These are phyloP conservation scores for Setaria viridis DNA, from an alignment of 202 grass and related monocot species.

Conservation along the genomic window DNA sequence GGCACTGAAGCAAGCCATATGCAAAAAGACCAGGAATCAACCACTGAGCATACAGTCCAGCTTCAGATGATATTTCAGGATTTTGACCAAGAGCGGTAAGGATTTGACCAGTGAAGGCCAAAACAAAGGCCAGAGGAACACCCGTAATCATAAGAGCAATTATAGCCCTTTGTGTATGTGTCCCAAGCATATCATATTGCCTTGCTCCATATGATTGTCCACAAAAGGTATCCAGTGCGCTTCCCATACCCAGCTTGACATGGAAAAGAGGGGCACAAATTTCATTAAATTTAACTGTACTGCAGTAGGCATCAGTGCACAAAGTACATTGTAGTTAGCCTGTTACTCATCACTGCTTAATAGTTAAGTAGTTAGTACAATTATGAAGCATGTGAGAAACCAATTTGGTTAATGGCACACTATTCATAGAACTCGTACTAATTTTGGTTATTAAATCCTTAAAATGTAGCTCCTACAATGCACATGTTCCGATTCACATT, in stretches of 20 bases:
- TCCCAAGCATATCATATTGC: conserved; percentile 70
- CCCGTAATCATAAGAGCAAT: conserved; percentile 63
- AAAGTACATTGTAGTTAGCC: background rate
- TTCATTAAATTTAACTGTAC: conserved; percentile 3
- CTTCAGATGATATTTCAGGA: conserved; percentile 81
- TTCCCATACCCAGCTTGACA: conserved; percentile 84
- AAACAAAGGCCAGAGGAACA: conserved; percentile 69
- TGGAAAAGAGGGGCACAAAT: conserved; percentile 32
- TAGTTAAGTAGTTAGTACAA: background rate
- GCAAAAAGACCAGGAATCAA: conserved; percentile 88
- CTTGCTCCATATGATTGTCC: conserved; percentile 83
- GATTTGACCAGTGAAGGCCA: conserved; percentile 68
- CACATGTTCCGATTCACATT: background rate
- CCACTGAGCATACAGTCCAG: conserved; percentile 70
- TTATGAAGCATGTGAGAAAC: background rate
- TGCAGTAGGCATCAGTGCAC: background rate
- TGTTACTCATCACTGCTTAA: background rate
- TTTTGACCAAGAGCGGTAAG: conserved; percentile 71
- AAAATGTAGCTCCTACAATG: background rate
- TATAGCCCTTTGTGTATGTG: conserved; percentile 76
- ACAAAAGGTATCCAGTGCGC: conserved; percentile 75
- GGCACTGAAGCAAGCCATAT: conserved; percentile 91
- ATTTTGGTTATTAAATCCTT: background rate
- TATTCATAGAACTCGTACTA: background rate
- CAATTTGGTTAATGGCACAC: background rate